Percentiles rank a stretch among this genome's conserved stretches.
These are phyloP conservation scores for Scheffersomyces ergatensis DNA, from an alignment of 805 yeast species.

Conservation along the genomic window DNA sequence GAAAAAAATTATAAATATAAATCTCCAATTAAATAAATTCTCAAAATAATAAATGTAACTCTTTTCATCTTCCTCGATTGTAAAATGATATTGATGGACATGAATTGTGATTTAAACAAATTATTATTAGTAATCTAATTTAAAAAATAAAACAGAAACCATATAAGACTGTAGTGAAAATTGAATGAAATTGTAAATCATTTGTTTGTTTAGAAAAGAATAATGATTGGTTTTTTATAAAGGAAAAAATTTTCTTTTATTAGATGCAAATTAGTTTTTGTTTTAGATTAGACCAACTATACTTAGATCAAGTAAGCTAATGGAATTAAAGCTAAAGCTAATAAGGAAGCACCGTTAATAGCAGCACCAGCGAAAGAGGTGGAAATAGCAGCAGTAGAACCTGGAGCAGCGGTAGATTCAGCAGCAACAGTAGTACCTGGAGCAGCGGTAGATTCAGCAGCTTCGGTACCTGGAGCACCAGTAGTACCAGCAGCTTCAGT, in stretches of 20 bases:
- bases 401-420: conserved; percentile 8
- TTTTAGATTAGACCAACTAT: background rate
- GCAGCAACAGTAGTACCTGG: conserved; percentile 11
- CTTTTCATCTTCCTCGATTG: no score
- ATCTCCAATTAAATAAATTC: no score
- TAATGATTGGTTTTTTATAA: no score
- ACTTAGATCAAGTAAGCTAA: conserved; percentile 30
- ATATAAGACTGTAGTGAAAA: no score
- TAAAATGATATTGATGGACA: no score
- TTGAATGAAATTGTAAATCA: no score
- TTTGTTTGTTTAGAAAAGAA: no score
- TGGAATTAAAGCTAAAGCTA: conserved; percentile 25
- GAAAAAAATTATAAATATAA: no score
- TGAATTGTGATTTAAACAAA: no score
- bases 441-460: conserved; percentile 8
- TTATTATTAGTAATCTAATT: no score
- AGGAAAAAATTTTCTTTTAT: background rate
- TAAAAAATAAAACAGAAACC: no score
- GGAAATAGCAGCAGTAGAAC: conserved; percentile 10
- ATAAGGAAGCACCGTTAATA: conserved; percentile 19
- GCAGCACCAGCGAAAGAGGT: conserved; percentile 10
- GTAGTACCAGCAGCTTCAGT: conserved; percentile 8
- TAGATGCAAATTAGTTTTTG: background rate
- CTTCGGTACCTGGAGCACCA: conserved; percentile 10
- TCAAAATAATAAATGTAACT: no score